phyloP scores from a whole-genome alignment of 257 asterid genomes.

The Cordia subcordata region DNA sequence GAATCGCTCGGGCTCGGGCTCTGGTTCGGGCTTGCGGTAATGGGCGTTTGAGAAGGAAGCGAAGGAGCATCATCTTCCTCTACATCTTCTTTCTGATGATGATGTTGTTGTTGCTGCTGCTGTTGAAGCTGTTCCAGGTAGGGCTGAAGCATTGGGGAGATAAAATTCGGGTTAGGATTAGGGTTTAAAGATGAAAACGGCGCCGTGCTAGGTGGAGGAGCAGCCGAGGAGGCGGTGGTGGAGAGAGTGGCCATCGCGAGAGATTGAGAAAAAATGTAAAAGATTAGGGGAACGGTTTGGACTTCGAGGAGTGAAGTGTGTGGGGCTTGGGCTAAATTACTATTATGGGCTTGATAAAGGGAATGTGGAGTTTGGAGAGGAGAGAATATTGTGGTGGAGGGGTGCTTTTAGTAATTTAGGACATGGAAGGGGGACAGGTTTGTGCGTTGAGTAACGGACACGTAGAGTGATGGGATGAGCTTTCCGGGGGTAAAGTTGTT shows the following conservation, averaged over 20 bases:
- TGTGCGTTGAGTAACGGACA: conserved; percentile 10
- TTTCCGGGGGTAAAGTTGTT: neutral
- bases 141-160: conserved; percentile 27
- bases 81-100: conserved; percentile 6
- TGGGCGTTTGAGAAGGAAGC: neutral
- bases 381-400: neutral
- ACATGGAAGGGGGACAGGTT: neutral
- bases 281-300: too few relatives aligned
- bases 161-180: conserved; percentile 19
- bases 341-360: neutral
- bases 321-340: neutral
- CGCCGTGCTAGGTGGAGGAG: conserved; percentile 5
- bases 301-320: neutral
- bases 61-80: conserved; percentile 1
- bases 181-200: conserved; percentile 9
- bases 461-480: neutral
- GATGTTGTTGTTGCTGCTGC: conserved; percentile 16
- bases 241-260: conserved; percentile 2
- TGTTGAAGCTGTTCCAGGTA: conserved; percentile 23
- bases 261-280: conserved; percentile 36
- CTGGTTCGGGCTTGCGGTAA: neutral
- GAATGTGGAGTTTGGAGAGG: neutral
- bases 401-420: neutral
- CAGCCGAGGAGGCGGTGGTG: neutral
- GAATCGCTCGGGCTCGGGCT: neutral